Base-by-base conservation (phyloP, 768 basidiomycete species). In the Russula ochroleuca region DNA sequence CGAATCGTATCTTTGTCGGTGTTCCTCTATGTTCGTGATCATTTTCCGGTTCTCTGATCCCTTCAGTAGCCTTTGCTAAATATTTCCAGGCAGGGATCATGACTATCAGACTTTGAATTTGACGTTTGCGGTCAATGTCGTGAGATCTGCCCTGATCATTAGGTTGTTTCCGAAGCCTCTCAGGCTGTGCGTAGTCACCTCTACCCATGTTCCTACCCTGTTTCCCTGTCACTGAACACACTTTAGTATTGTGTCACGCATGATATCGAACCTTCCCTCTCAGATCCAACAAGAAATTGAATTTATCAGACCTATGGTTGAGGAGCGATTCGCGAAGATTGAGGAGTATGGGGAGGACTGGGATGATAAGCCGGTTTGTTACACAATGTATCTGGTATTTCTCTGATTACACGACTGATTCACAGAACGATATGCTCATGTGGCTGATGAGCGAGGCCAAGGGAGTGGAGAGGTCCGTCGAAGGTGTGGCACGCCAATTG, bases 151-250 rank as follows among this genome's bases (percentile, higher is more conserved):
- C 0, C 33, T 52, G 1, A 70, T 75, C n/a, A 72, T 83, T 37
- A 73, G 72, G n/a, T 41, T 77, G 15, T 75, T 80, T 58, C 82
- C 81, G 0, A 52, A 65, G n/a, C 72, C 78, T 61, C 58, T 83
- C 21, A 76, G 74, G 68, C 78, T 79, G 82, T 83, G 61, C 54
- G 78, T 9, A 9, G 8, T 17, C 8, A 21, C 8, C 28, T n/a
- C 1, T 31, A 10, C n/a, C 2, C 11, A 23, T n/a, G 2, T 41
- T 5, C 2, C n/a, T n/a, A n/a, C n/a, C n/a, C n/a, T n/a, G n/a
- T n/a, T n/a, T n/a, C 11, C 9, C 2, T 50, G 14, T 14, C 10
- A 19, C 23, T 49, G 35, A 51, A 41, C 13, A 3, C 8, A 41
- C 2, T 1, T 17, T 37, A 59, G 58, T 13, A 19, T 59, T 7